phyloP scores from a whole-genome alignment of 805 yeast genomes.

The Candida palmyrensis region DNA sequence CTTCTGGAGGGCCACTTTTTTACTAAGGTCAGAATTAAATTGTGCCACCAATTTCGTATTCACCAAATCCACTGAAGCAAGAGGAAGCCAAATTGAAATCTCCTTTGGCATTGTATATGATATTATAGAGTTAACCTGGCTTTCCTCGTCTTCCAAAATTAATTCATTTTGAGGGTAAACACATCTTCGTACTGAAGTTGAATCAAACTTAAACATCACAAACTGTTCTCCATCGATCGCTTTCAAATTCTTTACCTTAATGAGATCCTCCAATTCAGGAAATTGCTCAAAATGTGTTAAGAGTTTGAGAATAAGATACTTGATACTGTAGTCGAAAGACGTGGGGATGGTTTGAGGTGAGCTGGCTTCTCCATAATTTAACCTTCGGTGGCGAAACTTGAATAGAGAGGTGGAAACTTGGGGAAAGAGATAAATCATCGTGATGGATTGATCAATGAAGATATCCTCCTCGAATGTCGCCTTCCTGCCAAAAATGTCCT shows the following conservation, averaged over 20 bases:
- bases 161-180: background rate
- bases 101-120: background rate
- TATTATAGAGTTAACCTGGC: background rate
- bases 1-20: constrained; percentile 3
- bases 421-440: constrained; percentile 28
- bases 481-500: constrained; percentile 19
- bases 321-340: constrained; percentile 6
- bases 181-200: constrained; percentile 7
- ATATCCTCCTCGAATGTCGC: constrained; percentile 12
- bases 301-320: constrained; percentile 11
- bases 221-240: constrained; percentile 11
- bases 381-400: constrained; percentile 20
- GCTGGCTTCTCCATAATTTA: constrained; percentile 17
- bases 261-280: background rate
- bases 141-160: background rate
- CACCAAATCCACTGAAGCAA: constrained; percentile 11
- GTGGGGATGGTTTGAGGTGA: background rate
- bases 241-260: constrained; percentile 10
- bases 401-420: constrained; percentile 17
- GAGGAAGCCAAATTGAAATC: constrained; percentile 17
- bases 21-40: constrained; percentile 6
- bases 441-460: constrained; percentile 22
- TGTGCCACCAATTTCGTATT: constrained; percentile 10
- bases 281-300: constrained; percentile 3
- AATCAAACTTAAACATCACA: constrained; percentile 16